Evolutionary conservation across 352 stramenopile species (phyloP), one percentile per base, ranked within the genome.

Genomic region (Phytopythium chamaehyphon): DNA sequence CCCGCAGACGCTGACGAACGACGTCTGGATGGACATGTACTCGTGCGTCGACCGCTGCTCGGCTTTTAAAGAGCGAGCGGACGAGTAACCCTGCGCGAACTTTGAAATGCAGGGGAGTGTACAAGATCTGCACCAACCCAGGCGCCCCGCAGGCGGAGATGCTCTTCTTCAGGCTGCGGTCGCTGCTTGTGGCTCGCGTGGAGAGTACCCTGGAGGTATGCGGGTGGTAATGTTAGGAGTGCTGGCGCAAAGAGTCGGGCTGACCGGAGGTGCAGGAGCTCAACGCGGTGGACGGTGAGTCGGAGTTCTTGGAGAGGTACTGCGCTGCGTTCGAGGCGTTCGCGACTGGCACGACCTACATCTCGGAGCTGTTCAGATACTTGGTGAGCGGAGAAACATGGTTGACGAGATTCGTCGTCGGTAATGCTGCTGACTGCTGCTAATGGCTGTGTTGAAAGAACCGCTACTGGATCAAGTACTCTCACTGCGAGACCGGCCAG

Each of bases 61-160:
- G 26, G 36, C 14, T 36, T 12, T 15, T 11, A 19, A 6, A 2
- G 40, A 36, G 11, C 8, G 11, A 1, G 16, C 18, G 8, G 44
- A n/a, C 2, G 1, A 19, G 19, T 40, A 31, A 37, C 11, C 15
- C 24, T 26, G 28, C 4, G 15, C 38, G 12, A 18, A 42, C 7
- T 16, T 23, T 40, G 33, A 10, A 33, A 39, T 39, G 47, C 36
- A 91, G 79, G 35, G 78, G 80, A 23, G 89, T 95, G 53, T 95
- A 95, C 63, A 92, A 90, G 50, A 93, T 95, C 54, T 95, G 84
- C 47, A 95, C 84, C 8, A 92, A 89, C 44, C 84, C 82, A 9
- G 82, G 82, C 2, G 72, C 74, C 2, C 78, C 84, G 19, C 84
- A 95, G 43, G 84, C 80, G 0, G 84, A 95, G 44, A 79, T 88